Conservation (phyloP, 768 basidiomycete genomes). For the Termitomyces sp. region DNA sequence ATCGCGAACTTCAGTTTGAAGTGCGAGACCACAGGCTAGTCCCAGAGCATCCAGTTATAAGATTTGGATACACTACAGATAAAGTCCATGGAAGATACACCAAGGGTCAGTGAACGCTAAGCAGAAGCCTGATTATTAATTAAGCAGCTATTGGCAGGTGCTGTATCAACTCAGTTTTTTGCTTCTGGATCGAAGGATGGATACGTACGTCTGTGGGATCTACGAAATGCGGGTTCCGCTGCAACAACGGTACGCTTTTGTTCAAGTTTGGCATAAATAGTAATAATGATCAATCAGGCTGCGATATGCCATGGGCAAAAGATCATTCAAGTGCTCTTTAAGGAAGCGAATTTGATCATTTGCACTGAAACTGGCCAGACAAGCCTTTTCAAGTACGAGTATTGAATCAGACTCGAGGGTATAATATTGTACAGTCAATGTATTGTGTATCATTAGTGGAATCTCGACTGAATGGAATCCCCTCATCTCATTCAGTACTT, state of each 20-base stretch:
- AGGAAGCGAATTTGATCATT: conserved; percentile 29
- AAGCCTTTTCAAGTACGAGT: conserved; percentile 20
- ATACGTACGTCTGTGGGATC: conserved; percentile 44
- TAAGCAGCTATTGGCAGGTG: conserved; percentile 4
- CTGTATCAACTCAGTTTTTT: conserved; percentile 29
- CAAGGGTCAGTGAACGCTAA: conserved; percentile 33
- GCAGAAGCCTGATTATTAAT: neutral
- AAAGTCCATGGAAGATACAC: conserved; percentile 40
- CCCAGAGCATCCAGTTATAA: conserved; percentile 30
- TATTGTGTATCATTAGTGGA: conserved; percentile 1
- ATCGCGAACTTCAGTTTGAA: conserved; percentile 52
- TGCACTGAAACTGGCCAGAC: conserved; percentile 38
- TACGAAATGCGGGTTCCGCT: conserved; percentile 32
- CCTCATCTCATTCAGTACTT: too few species aligned
- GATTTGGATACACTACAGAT: conserved; percentile 40
- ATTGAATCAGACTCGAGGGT: neutral
- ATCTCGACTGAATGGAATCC: neutral
- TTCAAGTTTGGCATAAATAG: neutral
- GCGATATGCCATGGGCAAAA: conserved; percentile 33
- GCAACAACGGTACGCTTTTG: conserved; percentile 21
- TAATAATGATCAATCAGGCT: conserved; percentile 21
- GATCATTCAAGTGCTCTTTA: conserved; percentile 35
- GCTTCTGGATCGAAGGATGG: conserved; percentile 43
- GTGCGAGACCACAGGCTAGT: conserved; percentile 43
- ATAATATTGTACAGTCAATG: neutral